phyloP scores from a whole-genome alignment of 768 basidiomycete genomes.

The Xerocomellus chrysenteron region DNA sequence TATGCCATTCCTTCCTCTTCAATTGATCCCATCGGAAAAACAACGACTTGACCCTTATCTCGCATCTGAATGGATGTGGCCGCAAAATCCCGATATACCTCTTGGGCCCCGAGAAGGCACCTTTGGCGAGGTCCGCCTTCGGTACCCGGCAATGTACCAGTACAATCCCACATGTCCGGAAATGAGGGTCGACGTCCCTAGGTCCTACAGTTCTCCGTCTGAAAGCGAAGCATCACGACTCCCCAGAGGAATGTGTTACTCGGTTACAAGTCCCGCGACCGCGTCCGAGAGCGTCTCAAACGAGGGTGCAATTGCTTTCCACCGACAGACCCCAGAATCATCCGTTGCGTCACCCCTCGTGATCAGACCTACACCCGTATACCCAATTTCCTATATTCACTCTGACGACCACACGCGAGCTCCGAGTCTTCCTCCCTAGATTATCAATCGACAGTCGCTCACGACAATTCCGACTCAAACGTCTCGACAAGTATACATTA shows the following conservation, averaged over 20 bases:
- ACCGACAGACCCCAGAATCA: conserved; percentile 3
- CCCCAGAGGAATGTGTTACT: conserved; percentile 7
- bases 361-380: conserved; percentile 30
- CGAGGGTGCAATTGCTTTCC: neutral
- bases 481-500: neutral
- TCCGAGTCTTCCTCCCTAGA: conserved; percentile 2
- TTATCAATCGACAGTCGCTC: neutral
- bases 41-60: conserved; percentile 1
- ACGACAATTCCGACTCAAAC: neutral
- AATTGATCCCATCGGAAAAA: conserved; percentile 18
- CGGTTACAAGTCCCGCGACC: conserved; percentile 5
- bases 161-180: conserved; percentile 6
- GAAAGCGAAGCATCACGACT: conserved; percentile 14
- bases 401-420: conserved; percentile 2
- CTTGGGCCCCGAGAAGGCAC: conserved; percentile 3
- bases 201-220: conserved; percentile 1
- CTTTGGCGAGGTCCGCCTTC: conserved; percentile 11
- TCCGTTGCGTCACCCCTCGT: conserved; percentile 19
- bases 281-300: conserved; percentile 4
- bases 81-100: conserved; percentile 9
- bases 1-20: conserved; percentile 26
- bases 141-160: conserved; percentile 5
- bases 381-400: conserved; percentile 26
- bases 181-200: conserved; percentile 1
- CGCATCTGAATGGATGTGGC: conserved; percentile 20